Base-by-base conservation (phyloP, 164 flowering plant species). In the Warburgia ugandensis region DNA sequence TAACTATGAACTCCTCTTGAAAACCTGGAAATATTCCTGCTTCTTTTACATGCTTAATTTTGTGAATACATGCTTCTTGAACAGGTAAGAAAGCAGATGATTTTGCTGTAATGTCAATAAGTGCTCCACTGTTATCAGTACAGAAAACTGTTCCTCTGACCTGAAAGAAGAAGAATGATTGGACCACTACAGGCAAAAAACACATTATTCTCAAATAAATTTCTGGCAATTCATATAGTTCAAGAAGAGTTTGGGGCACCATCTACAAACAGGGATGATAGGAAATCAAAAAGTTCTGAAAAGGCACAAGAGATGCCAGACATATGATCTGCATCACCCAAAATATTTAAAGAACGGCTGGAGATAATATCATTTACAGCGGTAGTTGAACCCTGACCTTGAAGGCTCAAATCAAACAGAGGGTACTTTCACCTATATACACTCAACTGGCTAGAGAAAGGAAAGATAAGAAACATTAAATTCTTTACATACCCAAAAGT, bases 11-110 rank as follows among this genome's bases (percentile, higher is more conserved):
- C 67, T 91, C 96, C 28, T 83, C 96, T 48, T 52, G 66, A 46
- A 83, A 2, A 19, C 96, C 98, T 46, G 94, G 79, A 67, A 77
- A 68, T 44, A 91, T 81, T 33, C 96, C 95, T 22, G 90, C 98
- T 65, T 91, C 94, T 52, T 71, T 68, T 13, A 85, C 77, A 54
- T 70, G 72, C 56, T 74, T 83, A 29, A 91, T 63, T 42, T 47
- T 78, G 76, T 79, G 68, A 56, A 87, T 77, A 65, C 81, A 77
- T n/a, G 95, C 90, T 71, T 91, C 95, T 58, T 76, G 68, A 29
- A 88, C 55, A 13, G 94, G 94, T 64, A 91, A 71, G 59, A 62
- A 85, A 22, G 95, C 98, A 32, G 91, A 74, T 43, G 96, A 77
- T 68, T 91, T 91, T 45, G 94, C 96, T 55, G 81, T 75, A 26